These are phyloP conservation scores for Rosellinia necatrix DNA, from an alignment of 2,329 filamentous ascomycete genomes.

Conservation along the genomic window DNA sequence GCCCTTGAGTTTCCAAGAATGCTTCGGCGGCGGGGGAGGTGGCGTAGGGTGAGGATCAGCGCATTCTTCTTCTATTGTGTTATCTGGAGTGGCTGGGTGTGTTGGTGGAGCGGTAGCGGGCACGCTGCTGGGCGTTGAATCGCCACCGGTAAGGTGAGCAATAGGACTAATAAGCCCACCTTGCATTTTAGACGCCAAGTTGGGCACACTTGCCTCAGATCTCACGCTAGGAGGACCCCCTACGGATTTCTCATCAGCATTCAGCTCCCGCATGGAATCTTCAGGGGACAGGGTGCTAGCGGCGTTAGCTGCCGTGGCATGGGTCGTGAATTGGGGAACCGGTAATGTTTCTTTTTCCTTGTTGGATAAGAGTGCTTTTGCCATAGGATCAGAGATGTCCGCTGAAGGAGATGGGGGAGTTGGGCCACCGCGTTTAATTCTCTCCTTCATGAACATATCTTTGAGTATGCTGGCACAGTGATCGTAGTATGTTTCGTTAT, in stretches of 20 bases:
- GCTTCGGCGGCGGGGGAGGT: slow-evolving; percentile 76
- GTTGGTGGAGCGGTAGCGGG: slow-evolving; percentile 47
- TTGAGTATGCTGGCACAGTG: slow-evolving; percentile 84
- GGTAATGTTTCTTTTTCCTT: slow-evolving; percentile 48
- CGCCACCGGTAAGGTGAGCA: slow-evolving; percentile 33
- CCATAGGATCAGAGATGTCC: slow-evolving; percentile 45
- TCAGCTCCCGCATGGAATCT: slow-evolving; percentile 26
- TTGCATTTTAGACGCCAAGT: slow-evolving; percentile 41
- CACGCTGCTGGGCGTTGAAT: slow-evolving; percentile 42
- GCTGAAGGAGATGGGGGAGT: slow-evolving; percentile 57
- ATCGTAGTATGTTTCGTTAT: slow-evolving; percentile 98
- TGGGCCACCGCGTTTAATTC: slow-evolving; percentile 66
- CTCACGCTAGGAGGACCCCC: slow-evolving; percentile 28
- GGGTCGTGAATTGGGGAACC: slow-evolving; percentile 24
- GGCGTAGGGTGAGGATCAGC: slow-evolving; percentile 52
- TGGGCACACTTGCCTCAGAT: slow-evolving; percentile 33
- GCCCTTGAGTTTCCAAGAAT: slow-evolving; percentile 97
- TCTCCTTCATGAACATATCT: slow-evolving; percentile 86
- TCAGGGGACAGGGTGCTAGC: slow-evolving; percentile 24
- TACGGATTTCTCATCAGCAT: slow-evolving; percentile 31
- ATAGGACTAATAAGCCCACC: slow-evolving; percentile 45
- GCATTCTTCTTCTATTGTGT: slow-evolving; percentile 38
- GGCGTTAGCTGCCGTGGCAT: slow-evolving; percentile 28
- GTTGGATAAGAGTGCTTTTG: slow-evolving; percentile 35
- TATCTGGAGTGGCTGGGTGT: slow-evolving; percentile 43